Base-by-base conservation (phyloP, 129 eudicot species). In the Lonicera japonica region DNA sequence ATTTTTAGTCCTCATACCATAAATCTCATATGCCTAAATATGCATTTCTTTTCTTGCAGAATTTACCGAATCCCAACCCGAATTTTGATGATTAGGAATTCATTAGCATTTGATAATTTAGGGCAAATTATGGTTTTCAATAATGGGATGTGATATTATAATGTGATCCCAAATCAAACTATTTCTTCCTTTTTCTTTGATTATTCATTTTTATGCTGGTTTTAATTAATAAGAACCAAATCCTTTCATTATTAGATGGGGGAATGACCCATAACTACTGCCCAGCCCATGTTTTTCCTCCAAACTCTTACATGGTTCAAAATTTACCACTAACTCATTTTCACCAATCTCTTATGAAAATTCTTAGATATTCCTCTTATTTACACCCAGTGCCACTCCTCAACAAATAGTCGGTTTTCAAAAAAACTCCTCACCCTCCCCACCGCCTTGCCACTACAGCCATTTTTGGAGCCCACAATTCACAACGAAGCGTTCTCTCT, bases 221-320 rank as follows among this genome's bases (percentile, higher is more conserved):
- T 57, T 61, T 23, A 34, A 66, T 20, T 45, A 8, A 21, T 19
- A 74, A 5, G 88, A 84, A 58, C n/a, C n/a, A 60, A 60, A 69
- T 46, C 73, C 4, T 73, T 73, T 59, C 85, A 79, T 54, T 62
- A 75, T 62, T 67, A 75, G 65, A 68, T 79, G n/a, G n/a, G n/a
- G n/a, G n/a, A n/a, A n/a, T n/a, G n/a, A n/a, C n/a, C n/a, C n/a
- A n/a, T n/a, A n/a, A n/a, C n/a, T n/a, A n/a, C n/a, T n/a, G n/a
- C n/a, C n/a, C n/a, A n/a, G n/a, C n/a, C n/a, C n/a, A n/a, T n/a
- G n/a, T n/a, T n/a, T n/a, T n/a, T n/a, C n/a, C n/a, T n/a, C n/a
- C n/a, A n/a, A n/a, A n/a, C n/a, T n/a, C n/a, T n/a, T n/a, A n/a
- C n/a, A n/a, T n/a, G n/a, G n/a, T n/a, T n/a, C n/a, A n/a, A n/a